Evolutionary conservation across 2,329 filamentous ascomycete species (phyloP), one percentile per base, ranked within the genome.

Genomic region (Chaetoscypha palmicola): DNA sequence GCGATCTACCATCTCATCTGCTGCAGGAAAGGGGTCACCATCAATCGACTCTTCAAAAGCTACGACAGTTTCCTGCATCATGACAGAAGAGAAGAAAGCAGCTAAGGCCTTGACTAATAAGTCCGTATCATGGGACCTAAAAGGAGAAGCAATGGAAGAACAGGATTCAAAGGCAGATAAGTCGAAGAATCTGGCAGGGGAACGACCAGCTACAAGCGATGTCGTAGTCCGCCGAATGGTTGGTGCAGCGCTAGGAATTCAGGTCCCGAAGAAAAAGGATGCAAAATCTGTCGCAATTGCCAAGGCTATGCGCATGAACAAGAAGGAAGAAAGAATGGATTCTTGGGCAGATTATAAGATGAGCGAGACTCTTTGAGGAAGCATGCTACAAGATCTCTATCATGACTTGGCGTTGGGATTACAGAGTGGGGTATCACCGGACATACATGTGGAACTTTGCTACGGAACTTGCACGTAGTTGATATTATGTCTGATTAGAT

Each of bases 161-260:
- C 24, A n/a, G n/a, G n/a, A n/a, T n/a, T n/a, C 31, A 33, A 5
- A 9, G 31, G 14, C 31, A 23, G n/a, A n/a, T n/a, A n/a, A n/a
- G n/a, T n/a, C n/a, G n/a, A n/a, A 7, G 37, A 14, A 10, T 21
- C 37, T n/a, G 26, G 19, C 16, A 31, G 12, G 7, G 7, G 32
- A 22, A 14, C 16, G 46, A 38, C 46, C 46, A 28, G 28, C 35
- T 9, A 49, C 39, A 5, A 43, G 43, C 10, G 43, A 43, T 21
- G 20, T 49, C 19, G 40, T 49, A 16, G 47, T 37, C 8, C 37
- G 40, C 8, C 43, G 43, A 7, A 21, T 49, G 32, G 41, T 49
- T 20, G 36, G 42, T 14, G 11, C 20, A 8, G 43, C 43, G 3
- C 28, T 49, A 7, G 47, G 47, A 21, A 17, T 49, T 4, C 36